phyloP scores from a whole-genome alignment of 192 early-diverging fungal genomes.

The Linnemannia schmuckeri region DNA sequence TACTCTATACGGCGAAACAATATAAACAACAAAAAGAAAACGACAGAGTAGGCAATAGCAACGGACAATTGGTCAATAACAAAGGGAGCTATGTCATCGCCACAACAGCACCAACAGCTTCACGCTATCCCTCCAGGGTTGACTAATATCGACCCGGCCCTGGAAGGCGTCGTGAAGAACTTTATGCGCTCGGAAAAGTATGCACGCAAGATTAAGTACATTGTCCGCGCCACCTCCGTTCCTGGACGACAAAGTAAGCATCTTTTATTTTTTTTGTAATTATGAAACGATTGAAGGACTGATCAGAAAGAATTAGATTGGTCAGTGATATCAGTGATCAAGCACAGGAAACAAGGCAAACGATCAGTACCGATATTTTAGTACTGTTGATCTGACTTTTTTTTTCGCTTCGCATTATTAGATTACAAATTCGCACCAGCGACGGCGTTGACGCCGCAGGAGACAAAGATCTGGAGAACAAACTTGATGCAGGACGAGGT shows the following conservation, averaged over 20 bases:
- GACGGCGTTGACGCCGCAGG: constrained; percentile 39
- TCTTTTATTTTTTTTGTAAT: too few species aligned
- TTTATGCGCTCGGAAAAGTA: constrained; percentile 53
- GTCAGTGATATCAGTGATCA: not conserved
- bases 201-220: constrained; percentile 49
- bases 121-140: not conserved
- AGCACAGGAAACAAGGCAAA: not conserved
- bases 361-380: not conserved
- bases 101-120: constrained; percentile 28
- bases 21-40: not conserved
- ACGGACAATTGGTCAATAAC: not conserved
- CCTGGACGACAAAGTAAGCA: constrained; percentile 49
- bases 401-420: not conserved
- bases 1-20: not conserved
- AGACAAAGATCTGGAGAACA: constrained; percentile 36
- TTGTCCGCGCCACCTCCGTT: constrained; percentile 40
- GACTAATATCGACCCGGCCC: constrained; percentile 36
- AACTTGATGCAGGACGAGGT: constrained; percentile 54
- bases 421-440: constrained; percentile 53
- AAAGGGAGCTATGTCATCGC: constrained; percentile 8
- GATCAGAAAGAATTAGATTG: not conserved
- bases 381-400: not conserved
- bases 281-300: not conserved
- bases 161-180: constrained; percentile 45
- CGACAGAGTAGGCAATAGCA: not conserved